phyloP scores from a whole-genome alignment of 2,329 filamentous ascomycete species.

The Talaromyces sp. region DNA sequence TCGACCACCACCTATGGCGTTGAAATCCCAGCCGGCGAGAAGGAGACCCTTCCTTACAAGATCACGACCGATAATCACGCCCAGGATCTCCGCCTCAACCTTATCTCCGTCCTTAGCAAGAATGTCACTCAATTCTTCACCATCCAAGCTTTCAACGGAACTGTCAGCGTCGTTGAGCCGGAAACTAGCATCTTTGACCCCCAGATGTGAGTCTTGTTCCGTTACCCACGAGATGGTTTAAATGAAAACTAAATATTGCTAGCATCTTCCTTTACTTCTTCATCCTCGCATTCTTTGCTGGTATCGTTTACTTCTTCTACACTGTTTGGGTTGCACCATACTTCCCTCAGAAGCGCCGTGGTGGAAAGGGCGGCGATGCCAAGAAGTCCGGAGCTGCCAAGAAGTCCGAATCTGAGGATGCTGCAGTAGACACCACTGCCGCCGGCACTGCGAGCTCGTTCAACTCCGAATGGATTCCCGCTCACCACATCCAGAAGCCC shows the following conservation, averaged over 20 bases:
- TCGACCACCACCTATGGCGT: conserved; percentile 70
- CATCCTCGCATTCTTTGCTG: conserved; percentile 71
- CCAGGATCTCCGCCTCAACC: conserved; percentile 74
- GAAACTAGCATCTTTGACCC: conserved; percentile 90
- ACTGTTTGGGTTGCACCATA: conserved; percentile 95
- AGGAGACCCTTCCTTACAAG: conserved; percentile 70
- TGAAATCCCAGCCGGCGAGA: conserved; percentile 68
- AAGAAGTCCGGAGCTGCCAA: conserved; percentile 59
- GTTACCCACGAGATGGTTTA: background rate
- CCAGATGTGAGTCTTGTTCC: conserved; percentile 68
- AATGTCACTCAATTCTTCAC: conserved; percentile 66
- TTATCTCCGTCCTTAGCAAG: conserved; percentile 69
- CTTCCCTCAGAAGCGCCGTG: conserved; percentile 74
- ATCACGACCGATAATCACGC: conserved; percentile 91
- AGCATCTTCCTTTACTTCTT: conserved; percentile 98
- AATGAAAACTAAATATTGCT: conserved; percentile 13
- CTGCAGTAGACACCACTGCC: conserved; percentile 48
- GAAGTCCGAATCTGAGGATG: conserved; percentile 51
- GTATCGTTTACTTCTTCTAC: conserved; percentile 92
- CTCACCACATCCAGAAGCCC: conserved; percentile 81
- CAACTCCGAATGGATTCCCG: conserved; percentile 91
- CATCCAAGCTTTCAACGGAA: conserved; percentile 72
- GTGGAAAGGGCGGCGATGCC: conserved; percentile 58
- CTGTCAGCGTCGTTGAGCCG: conserved; percentile 81
- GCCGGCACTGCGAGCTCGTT: conserved; percentile 69